phyloP scores from a whole-genome alignment of 306 rosid genomes.

The Amphicarpaea edgeworthii region DNA sequence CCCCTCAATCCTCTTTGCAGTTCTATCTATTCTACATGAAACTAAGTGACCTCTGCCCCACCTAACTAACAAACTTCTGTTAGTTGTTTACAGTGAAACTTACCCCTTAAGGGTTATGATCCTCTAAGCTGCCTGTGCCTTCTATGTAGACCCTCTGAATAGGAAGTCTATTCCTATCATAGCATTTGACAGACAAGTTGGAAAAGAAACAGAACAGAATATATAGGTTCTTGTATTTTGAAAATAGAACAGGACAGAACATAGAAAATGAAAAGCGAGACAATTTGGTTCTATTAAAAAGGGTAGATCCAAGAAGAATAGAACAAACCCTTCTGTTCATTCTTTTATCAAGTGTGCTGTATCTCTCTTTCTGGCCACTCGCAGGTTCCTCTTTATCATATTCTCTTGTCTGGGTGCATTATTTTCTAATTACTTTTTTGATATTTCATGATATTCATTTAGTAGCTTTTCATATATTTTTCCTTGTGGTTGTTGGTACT shows the following conservation, averaged over 20 bases:
- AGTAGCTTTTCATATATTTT: neutral
- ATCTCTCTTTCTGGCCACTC: neutral
- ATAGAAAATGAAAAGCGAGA: neutral
- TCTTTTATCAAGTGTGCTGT: neutral
- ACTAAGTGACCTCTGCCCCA: neutral
- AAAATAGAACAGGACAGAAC: neutral
- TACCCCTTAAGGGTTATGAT: neutral
- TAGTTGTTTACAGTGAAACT: neutral
- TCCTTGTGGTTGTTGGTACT: neutral
- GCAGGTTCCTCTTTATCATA: neutral
- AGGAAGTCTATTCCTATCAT: neutral
- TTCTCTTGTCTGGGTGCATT: neutral
- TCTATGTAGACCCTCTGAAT: neutral
- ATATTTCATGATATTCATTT: neutral
- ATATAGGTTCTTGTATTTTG: neutral
- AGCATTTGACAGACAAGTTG: neutral
- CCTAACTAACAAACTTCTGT: neutral
- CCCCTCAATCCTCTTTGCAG: neutral
- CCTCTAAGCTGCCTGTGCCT: neutral
- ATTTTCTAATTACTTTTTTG: neutral
- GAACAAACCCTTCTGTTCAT: neutral
- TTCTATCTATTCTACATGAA: neutral
- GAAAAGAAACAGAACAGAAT: neutral
- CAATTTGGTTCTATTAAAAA: neutral
- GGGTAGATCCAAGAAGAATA: neutral